Evolutionary conservation across 1,139 yeast species (phyloP).

Genomic region (Pichia sp.): DNA sequence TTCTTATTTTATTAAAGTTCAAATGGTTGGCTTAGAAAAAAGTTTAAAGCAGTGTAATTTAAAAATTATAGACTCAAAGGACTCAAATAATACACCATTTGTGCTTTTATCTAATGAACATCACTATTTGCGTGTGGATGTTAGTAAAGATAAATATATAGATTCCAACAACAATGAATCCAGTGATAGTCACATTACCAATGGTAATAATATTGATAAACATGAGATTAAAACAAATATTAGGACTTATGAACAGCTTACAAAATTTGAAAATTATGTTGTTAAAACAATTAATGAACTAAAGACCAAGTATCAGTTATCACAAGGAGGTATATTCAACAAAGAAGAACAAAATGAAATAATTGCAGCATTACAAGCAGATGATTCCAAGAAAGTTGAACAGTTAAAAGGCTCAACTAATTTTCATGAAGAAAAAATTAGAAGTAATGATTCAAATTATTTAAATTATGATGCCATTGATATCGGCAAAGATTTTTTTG

Average conservation of each 20-base stretch:
- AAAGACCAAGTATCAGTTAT: constrained; percentile 12
- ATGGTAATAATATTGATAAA: background rate
- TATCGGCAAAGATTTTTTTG: constrained; percentile 7
- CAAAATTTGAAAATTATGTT: constrained; percentile 16
- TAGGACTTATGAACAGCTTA: constrained; percentile 16
- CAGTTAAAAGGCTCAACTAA: constrained; percentile 10
- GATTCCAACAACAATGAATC: too few relatives aligned
- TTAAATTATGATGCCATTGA: constrained; percentile 5
- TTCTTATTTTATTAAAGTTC: constrained; percentile 23
- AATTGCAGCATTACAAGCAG: constrained; percentile 9
- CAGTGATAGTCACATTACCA: too few relatives aligned
- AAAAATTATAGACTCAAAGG: background rate
- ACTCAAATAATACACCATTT: constrained; percentile 3
- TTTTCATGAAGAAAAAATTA: constrained; percentile 9
- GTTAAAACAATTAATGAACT: constrained; percentile 12
- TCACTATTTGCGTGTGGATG: constrained; percentile 19
- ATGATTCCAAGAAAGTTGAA: constrained; percentile 5
- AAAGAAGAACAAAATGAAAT: constrained; percentile 13
- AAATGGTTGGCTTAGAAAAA: constrained; percentile 20
- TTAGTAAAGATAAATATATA: constrained; percentile 4
- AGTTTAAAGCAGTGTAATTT: background rate
- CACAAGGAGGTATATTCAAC: constrained; percentile 18
- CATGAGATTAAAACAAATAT: background rate
- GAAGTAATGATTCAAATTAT: constrained; percentile 5
- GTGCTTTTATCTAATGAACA: constrained; percentile 17